Base-by-base conservation (phyloP, 192 early-diverging fungal genomes). In the Rhizophagus clarus region DNA sequence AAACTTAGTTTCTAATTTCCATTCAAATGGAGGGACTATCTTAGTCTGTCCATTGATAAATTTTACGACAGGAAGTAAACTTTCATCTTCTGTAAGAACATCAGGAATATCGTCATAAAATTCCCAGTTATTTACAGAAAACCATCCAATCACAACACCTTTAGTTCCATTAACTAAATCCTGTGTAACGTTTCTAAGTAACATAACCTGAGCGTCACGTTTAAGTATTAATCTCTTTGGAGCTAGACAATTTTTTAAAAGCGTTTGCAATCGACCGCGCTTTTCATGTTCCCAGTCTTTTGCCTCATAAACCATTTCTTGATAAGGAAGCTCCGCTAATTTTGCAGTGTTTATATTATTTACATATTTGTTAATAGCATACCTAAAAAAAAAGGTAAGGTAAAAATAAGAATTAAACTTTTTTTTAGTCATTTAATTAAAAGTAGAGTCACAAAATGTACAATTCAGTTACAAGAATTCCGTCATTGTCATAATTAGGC, bases 161-260 rank as follows among this genome's bases (percentile, higher is more conserved):
- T 91, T 87, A 24, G 90, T 92, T 66, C 95, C 95, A 81, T 96
- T 96, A 32, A 96, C 94, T 17, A 96, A 81, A 0, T 82, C 82
- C 17, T 80, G 61, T 7, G 88, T 89, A 37, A 91, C 81, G 73
- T 95, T 94, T 79, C 93, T 95, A 49, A 93, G 83, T 72, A 98
- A 84, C 94, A 96, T 96, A 2, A 98, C 97, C 79, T 97, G 97
- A 8, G 95, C 94, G 61, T 88, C 79, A 14, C 82, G 28, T 85
- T 96, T 96, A 29, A 98, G 82, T 64, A 87, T 85, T 9, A 98
- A 85, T 31, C 74, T 61, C 2, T 81, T 71, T 0, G 91, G 94
- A 0, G 94, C 93, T 20, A 86, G 79, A 73, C 91, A 90, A 2
- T 82, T 80, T 49, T 87, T 86, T 0, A 88, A 70, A 76, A 81